These are phyloP conservation scores for Lactifluus pinguis DNA, from an alignment of 768 basidiomycete species.

Conservation along the genomic window DNA sequence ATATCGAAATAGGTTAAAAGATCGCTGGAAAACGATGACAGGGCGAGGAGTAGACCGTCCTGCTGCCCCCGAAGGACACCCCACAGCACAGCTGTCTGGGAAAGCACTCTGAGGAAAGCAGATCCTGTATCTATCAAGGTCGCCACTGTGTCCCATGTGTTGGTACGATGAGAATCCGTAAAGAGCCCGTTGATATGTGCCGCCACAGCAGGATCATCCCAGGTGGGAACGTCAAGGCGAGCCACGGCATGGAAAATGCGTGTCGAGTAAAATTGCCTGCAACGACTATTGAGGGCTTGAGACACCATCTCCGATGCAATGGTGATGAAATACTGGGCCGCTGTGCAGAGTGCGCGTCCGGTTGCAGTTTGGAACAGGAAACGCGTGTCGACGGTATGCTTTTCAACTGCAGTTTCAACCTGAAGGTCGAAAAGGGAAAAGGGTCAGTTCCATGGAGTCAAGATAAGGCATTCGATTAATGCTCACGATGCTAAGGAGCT, in stretches of 20 bases:
- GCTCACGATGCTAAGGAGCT: slow-evolving; percentile 21
- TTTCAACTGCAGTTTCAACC: slow-evolving; percentile 13
- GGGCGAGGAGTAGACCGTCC: slow-evolving; percentile 54
- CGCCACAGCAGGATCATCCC: slow-evolving; percentile 56
- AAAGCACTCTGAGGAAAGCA: slow-evolving; percentile 40
- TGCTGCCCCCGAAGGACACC: slow-evolving; percentile 48
- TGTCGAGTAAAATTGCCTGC: slow-evolving; percentile 52
- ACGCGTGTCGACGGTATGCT: slow-evolving; percentile 8
- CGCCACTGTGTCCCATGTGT: slow-evolving; percentile 54
- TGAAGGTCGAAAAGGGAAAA: background rate
- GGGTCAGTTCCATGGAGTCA: background rate
- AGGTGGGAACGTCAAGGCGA: slow-evolving; percentile 70
- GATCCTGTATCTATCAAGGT: slow-evolving; percentile 33
- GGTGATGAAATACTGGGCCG: slow-evolving; percentile 38
- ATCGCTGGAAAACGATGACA: slow-evolving; percentile 46
- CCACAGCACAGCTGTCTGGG: slow-evolving; percentile 54
- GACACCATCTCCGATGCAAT: slow-evolving; percentile 32
- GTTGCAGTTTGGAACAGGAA: slow-evolving; percentile 23
- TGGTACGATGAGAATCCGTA: slow-evolving; percentile 30
- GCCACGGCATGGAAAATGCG: slow-evolving; percentile 60
- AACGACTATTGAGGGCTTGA: slow-evolving; percentile 44
- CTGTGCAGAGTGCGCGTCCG: slow-evolving; percentile 45
- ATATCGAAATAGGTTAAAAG: slow-evolving; percentile 32
- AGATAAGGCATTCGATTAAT: background rate
- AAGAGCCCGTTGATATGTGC: slow-evolving; percentile 50